These are phyloP conservation scores for Kluyveromyces sp. DNA, from an alignment of 1,139 yeast genomes.

Conservation along the genomic window DNA sequence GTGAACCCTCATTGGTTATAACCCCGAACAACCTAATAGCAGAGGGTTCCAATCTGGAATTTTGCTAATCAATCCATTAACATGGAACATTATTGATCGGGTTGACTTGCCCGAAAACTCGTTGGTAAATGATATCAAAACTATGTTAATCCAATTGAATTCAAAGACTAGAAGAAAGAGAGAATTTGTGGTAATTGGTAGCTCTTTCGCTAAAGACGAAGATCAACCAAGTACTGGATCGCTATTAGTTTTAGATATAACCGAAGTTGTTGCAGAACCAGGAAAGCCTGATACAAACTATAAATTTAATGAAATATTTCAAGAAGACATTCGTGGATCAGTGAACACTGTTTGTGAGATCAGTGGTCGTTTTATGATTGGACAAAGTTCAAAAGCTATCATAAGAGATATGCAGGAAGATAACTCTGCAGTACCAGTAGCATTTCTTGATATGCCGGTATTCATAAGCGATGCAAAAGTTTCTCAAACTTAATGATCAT, in stretches of 20 bases:
- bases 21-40: constrained; percentile 45
- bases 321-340: constrained; percentile 79
- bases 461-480: constrained; percentile 70
- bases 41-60: constrained; percentile 51
- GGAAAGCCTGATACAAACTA: constrained; percentile 78
- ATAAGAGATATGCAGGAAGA: constrained; percentile 69
- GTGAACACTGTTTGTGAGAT: constrained; percentile 72
- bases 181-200: constrained; percentile 72
- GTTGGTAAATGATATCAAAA: constrained; percentile 37
- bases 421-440: constrained; percentile 57
- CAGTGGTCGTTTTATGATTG: constrained; percentile 74
- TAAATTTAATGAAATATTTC: constrained; percentile 66
- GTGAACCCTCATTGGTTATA: constrained; percentile 54
- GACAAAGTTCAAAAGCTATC: constrained; percentile 83
- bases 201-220: constrained; percentile 71
- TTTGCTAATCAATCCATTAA: constrained; percentile 61
- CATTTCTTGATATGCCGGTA: constrained; percentile 79
- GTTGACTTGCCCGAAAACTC: constrained; percentile 62
- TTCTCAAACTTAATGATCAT: constrained; percentile 70
- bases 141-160: constrained; percentile 31
- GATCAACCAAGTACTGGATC: constrained; percentile 78
- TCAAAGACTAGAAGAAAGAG: constrained; percentile 50
- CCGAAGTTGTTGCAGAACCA: constrained; percentile 85
- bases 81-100: constrained; percentile 72
- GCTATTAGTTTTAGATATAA: constrained; percentile 65